Percentiles rank a stretch among this genome's conserved stretches.
Evolutionary conservation across 2,329 filamentous ascomycete species (phyloP).

Genomic region (Trichoderma breve): DNA sequence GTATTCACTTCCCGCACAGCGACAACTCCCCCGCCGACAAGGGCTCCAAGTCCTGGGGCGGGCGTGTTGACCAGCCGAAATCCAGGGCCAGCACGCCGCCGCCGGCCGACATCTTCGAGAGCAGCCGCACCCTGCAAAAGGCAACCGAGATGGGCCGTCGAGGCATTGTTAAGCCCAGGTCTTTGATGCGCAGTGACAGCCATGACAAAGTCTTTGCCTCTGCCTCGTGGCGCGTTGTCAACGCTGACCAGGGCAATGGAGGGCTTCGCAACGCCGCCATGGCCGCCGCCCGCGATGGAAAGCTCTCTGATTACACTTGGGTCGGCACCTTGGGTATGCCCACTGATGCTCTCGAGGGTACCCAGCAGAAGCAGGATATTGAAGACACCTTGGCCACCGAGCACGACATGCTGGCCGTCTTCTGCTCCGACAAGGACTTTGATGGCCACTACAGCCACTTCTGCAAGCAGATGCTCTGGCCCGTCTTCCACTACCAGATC

Average conservation of each 20-base stretch:
- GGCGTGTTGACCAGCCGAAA: conserved; percentile 71
- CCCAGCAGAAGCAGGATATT: conserved; percentile 76
- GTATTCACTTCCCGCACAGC: conserved; percentile 53
- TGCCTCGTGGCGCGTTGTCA: conserved; percentile 80
- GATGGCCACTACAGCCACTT: conserved; percentile 94
- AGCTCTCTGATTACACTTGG: conserved; percentile 76
- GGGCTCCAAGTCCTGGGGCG: conserved; percentile 74
- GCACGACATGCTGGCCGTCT: conserved; percentile 79
- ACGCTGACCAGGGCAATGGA: conserved; percentile 87
- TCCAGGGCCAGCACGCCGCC: conserved; percentile 73
- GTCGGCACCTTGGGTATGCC: conserved; percentile 93
- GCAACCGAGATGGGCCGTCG: conserved; percentile 56
- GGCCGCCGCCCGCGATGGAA: conserved; percentile 68
- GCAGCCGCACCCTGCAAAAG: conserved; percentile 56
- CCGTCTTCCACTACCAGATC: conserved; percentile 96
- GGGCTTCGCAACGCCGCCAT: conserved; percentile 86
- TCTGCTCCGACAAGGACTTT: conserved; percentile 86
- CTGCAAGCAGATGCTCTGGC: conserved; percentile 97
- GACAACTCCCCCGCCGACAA: conserved; percentile 69
- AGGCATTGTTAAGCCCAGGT: conserved; percentile 55
- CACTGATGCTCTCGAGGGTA: conserved; percentile 75
- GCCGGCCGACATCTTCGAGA: conserved; percentile 72
- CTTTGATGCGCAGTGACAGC: conserved; percentile 56
- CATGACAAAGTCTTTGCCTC: conserved; percentile 70
- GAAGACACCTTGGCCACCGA: conserved; percentile 77